Evolutionary conservation across 768 basidiomycete species (phyloP).

Genomic region (Hebeloma cylindrosporum): DNA sequence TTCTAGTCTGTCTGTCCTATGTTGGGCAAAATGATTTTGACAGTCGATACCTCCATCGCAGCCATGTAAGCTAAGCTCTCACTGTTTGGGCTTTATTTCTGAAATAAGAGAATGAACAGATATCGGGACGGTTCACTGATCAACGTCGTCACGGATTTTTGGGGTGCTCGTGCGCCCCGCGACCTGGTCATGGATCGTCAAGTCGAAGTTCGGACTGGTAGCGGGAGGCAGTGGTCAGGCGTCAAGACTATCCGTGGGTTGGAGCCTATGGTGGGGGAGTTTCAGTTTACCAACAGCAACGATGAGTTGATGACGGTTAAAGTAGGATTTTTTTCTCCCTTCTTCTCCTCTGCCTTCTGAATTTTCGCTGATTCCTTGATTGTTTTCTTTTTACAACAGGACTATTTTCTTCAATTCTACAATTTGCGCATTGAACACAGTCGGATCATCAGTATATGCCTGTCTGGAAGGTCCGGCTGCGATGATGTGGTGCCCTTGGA

Average conservation of each 20-base stretch:
- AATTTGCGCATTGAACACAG: constrained; percentile 34
- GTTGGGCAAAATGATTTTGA: constrained; percentile 39
- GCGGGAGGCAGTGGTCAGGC: constrained; percentile 12
- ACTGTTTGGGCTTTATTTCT: too few species aligned
- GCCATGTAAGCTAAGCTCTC: constrained; percentile 41
- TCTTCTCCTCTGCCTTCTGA: not conserved
- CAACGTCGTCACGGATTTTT: constrained; percentile 32
- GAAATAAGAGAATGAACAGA: constrained; percentile 23
- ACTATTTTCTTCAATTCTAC: constrained; percentile 38
- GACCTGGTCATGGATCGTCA: constrained; percentile 27
- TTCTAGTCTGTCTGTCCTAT: constrained; percentile 55
- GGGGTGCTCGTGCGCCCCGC: constrained; percentile 26
- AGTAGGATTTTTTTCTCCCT: constrained; percentile 25
- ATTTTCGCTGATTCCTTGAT: not conserved
- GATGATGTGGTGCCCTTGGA: constrained; percentile 50
- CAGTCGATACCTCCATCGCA: constrained; percentile 47
- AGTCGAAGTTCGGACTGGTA: constrained; percentile 30
- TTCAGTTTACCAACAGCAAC: constrained; percentile 39
- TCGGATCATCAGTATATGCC: constrained; percentile 37
- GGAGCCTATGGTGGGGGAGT: constrained; percentile 37
- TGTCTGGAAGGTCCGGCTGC: constrained; percentile 25
- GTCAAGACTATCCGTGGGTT: constrained; percentile 38
- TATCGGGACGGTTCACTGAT: constrained; percentile 31
- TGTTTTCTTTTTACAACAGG: constrained; percentile 33
- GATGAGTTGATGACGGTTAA: constrained; percentile 37